Evolutionary conservation across 1,139 yeast species (phyloP).

Genomic region (Zygosaccharomyces sapae): DNA sequence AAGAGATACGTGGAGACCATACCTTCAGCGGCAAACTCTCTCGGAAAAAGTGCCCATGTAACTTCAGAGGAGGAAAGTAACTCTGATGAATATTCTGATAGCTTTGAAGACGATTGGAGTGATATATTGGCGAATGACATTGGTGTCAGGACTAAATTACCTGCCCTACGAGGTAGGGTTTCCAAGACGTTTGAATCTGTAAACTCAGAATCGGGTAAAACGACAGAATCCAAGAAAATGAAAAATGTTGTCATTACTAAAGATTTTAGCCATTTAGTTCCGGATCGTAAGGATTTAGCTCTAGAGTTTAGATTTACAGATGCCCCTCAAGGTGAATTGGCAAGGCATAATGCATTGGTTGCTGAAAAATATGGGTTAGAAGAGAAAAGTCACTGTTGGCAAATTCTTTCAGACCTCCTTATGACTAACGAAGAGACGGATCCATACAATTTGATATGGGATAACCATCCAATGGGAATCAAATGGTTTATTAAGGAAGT

Average conservation of each 20-base stretch:
- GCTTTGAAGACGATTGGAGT: conserved; percentile 42
- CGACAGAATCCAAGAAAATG: conserved; percentile 24
- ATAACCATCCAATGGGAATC: conserved; percentile 77
- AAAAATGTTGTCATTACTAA: conserved; percentile 57
- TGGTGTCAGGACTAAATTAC: conserved; percentile 36
- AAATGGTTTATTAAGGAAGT: conserved; percentile 64
- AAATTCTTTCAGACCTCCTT: conserved; percentile 43
- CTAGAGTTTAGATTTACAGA: conserved; percentile 70
- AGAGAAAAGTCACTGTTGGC: conserved; percentile 77
- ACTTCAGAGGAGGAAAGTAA: conserved; percentile 34
- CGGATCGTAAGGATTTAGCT: conserved; percentile 75
- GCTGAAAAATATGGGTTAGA: conserved; percentile 60
- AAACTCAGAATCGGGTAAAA: conserved; percentile 29
- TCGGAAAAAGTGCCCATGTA: conserved; percentile 14
- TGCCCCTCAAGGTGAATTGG: conserved; percentile 55
- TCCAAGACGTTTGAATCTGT: conserved; percentile 27
- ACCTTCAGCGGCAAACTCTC: conserved; percentile 12
- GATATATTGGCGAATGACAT: conserved; percentile 40
- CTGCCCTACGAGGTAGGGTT: conserved; percentile 29
- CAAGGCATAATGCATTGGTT: conserved; percentile 65
- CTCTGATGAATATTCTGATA: conserved; percentile 36
- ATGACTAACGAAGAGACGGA: conserved; percentile 26
- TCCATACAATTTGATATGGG: conserved; percentile 59
- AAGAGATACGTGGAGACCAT: conserved; percentile 33
- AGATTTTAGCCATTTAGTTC: conserved; percentile 68